Base-by-base conservation (phyloP, 768 basidiomycete species). In the Hirschioporus abietinus region DNA sequence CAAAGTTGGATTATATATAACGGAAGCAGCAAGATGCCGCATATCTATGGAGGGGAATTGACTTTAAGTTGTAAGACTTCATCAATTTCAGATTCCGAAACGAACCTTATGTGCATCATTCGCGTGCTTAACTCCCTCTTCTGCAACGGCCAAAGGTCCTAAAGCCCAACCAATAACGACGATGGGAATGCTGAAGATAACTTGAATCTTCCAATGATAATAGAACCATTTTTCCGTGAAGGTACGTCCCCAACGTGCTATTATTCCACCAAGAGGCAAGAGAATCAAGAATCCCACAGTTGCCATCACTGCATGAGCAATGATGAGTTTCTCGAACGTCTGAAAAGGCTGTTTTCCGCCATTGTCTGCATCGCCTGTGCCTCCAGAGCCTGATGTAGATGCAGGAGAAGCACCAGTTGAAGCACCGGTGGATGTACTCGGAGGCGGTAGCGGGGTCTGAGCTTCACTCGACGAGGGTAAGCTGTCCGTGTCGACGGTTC, bases 231-330 rank as follows among this genome's bases (percentile, higher is more conserved):
- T 76, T 12, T 78, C 73, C 6, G 81, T 82, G 66, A 84, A 74
- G 1, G 83, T 82, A 63, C 88, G 76, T 20, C 79, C 78, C 78
- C 82, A 86, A 24, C 88, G 82, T 15, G 84, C 87, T 34, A 85
- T 72, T 57, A 89, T 75, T 0, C 81, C 79, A 9, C 86, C 84
- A 8, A 80, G 65, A 5, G 88, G 88, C 1, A 89, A 75, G 42
- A 88, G 68, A 25, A 88, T 74, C 66, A 88, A 75, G 73, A 88
- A 86, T 0, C 86, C 87, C 35, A 85, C 69, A 9, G 82, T 78
- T 10, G 84, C 79, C 26, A 86, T 71, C 61, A 83, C 72, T 17
- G 80, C 87, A 70, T 90, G 88, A 7, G 82, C 80, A 60, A 84
- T 76, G 8, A 88, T 78, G 36, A 84, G 72, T 60, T 77, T 81